Base-by-base conservation (phyloP, 75 land plant species). In the Selaginella moellendorffii region DNA sequence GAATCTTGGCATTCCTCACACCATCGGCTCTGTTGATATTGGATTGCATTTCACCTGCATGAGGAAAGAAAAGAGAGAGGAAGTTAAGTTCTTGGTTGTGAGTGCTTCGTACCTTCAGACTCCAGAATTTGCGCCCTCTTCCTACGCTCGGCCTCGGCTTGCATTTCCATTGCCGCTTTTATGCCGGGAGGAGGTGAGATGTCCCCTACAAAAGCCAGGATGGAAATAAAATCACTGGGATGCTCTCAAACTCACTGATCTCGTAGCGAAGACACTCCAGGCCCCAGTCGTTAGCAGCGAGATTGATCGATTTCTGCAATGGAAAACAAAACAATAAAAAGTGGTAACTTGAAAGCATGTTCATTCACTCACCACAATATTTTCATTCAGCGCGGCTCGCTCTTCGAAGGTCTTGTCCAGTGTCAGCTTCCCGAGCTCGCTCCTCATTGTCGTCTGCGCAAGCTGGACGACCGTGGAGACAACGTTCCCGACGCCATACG, bases 91-190 rank as follows among this genome's bases (percentile, higher is more conserved):
- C 8, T 8, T 19, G n/a, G 2, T 56, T 8, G 2, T 2, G n/a
- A 56, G 19, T 8, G 9, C 2, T 9, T 56, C 66, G n/a, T 29
- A 82, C 85, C 96, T 81, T 92, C 96, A 53, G 97, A 85, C 64
- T 88, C 90, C 24, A 92, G 82, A 64, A 92, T 68, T 70, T 85
- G 85, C 17, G 97, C 97, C 67, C 97, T 80, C 74, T 83, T 88
- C 71, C 76, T 85, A 24, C 97, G 76, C 52, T 92, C 97, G 27
- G 97, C 97, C 75, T 92, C 97, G 26, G 96, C 97, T 68, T 92
- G 97, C 97, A 88, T 88, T 68, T 92, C 97, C 97, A 92, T 92
- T 22, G 97, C 96, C 14, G 78, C 83, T 54, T 75, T 81, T 14
- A 92, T 81, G 53, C 87, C 87, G 65, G 81, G 87, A 54, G 97